Conservation (phyloP, 2,329 filamentous ascomycete species). For the Ascochyta clinopodiicola region DNA sequence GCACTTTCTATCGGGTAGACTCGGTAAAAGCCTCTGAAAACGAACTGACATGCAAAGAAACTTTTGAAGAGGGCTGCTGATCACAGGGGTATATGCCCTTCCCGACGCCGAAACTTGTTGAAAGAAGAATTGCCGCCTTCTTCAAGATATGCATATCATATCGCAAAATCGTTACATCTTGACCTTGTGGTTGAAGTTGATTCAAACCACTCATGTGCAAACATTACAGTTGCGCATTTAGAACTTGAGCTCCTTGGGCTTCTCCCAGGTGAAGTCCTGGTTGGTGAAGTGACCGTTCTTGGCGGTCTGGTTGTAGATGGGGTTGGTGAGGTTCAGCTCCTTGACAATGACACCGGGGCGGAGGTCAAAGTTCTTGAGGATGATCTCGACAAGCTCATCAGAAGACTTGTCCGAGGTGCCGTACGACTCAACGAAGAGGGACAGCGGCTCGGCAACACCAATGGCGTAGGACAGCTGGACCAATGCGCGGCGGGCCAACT, state of each 20-base stretch:
- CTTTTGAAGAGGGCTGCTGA: constrained; percentile 43
- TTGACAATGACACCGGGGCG: constrained; percentile 98
- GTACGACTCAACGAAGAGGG: constrained; percentile 97
- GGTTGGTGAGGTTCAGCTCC: constrained; percentile 92
- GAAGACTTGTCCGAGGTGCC: constrained; percentile 89
- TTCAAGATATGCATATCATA: constrained; percentile 49
- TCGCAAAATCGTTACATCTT: constrained; percentile 35
- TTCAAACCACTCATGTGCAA: constrained; percentile 47
- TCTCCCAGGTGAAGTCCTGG: constrained; percentile 97
- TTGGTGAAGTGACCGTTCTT: constrained; percentile 99
- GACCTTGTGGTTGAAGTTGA: constrained; percentile 49
- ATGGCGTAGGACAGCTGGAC: constrained; percentile 99
- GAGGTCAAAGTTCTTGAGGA: constrained; percentile 95
- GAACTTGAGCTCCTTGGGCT: constrained; percentile 93
- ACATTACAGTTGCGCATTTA: constrained; percentile 60
- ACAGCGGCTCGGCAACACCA: constrained; percentile 96
- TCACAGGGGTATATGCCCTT: constrained; percentile 44
- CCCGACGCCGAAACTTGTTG: constrained; percentile 51
- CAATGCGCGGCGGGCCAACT: constrained; percentile 87
- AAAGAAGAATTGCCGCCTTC: constrained; percentile 46
- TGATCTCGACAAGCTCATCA: constrained; percentile 93
- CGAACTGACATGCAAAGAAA: constrained; percentile 36
- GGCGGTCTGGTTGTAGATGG: constrained; percentile 97
- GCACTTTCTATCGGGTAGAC: constrained; percentile 27
- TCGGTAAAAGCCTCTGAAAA: constrained; percentile 38